These are phyloP conservation scores for Astragalus glycyphyllos DNA, from an alignment of 306 rosid species.

Conservation along the genomic window DNA sequence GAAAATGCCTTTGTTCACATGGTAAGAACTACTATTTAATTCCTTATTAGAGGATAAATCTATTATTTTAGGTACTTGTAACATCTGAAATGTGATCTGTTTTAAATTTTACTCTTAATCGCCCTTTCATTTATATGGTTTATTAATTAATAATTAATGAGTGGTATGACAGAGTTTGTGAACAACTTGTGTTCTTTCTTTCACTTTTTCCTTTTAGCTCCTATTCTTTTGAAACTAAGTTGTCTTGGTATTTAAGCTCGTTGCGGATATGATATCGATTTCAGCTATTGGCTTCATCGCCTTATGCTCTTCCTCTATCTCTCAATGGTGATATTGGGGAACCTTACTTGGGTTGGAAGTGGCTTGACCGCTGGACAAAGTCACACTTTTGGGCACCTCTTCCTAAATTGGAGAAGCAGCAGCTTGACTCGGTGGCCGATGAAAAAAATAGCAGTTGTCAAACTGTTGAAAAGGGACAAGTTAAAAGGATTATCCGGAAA, in stretches of 20 bases:
- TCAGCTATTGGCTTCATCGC: constrained; percentile 61
- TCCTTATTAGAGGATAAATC: constrained; percentile 10
- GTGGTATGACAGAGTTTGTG: constrained; percentile 15
- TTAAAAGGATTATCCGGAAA: constrained; percentile 51
- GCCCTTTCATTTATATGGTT: constrained; percentile 22
- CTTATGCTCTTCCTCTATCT: constrained; percentile 46
- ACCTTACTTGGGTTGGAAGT: constrained; percentile 48
- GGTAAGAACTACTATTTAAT: constrained; percentile 45
- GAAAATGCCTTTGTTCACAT: constrained; percentile 50
- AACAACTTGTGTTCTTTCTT: constrained; percentile 9
- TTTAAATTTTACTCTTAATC: background rate
- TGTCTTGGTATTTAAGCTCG: constrained; percentile 27
- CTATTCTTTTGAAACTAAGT: constrained; percentile 30
- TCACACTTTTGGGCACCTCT: constrained; percentile 59
- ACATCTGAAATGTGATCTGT: constrained; percentile 19
- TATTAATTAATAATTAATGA: constrained; percentile 18
- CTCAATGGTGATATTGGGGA: constrained; percentile 47
- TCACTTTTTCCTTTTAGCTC: constrained; percentile 5
- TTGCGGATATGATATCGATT: constrained; percentile 24
- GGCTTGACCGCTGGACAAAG: constrained; percentile 66
- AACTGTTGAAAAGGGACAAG: constrained; percentile 44
- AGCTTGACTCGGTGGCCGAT: constrained; percentile 35
- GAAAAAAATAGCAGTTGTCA: constrained; percentile 37
- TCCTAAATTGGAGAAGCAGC: constrained; percentile 40
- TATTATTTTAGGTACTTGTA: background rate